Conservation (phyloP, 2,329 filamentous ascomycete species). For the Cladosporium sp. region DNA sequence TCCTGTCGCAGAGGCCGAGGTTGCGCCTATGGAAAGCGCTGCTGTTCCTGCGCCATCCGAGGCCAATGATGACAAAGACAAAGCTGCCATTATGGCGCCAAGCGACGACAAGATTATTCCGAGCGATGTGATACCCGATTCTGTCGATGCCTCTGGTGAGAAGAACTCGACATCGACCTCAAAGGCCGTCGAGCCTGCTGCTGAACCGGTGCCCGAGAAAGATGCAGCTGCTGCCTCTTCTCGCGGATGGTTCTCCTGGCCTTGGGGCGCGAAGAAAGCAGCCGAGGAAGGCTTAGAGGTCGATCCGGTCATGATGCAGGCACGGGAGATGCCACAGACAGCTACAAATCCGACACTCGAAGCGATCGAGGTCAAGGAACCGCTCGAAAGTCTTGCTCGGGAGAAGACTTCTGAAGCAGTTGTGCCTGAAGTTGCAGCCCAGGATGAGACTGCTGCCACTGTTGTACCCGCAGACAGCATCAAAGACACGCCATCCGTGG, state of each 20-base stretch:
- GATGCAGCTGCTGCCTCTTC: not conserved
- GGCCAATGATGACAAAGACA: not conserved
- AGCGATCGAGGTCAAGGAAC: not conserved
- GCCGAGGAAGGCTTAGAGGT: not conserved
- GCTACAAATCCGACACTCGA: not conserved
- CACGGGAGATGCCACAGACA: not conserved
- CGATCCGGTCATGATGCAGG: not conserved
- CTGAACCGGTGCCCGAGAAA: not conserved
- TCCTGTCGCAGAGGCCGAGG: not conserved
- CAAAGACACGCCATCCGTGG: not conserved
- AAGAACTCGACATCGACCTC: not conserved
- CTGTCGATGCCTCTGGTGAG: not conserved
- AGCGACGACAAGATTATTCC: not conserved
- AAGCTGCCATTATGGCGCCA: not conserved
- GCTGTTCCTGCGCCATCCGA: not conserved
- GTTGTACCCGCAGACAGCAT: not conserved
- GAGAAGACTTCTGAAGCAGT: not conserved
- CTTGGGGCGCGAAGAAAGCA: not conserved
- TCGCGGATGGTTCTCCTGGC: slow-evolving; percentile 3
- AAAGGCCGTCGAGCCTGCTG: not conserved
- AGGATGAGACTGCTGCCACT: not conserved
- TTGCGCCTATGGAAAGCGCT: not conserved
- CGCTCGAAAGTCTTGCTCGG: not conserved
- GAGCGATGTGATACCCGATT: not conserved
- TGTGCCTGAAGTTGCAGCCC: not conserved